A percentile compares a stretch with the other conserved stretches of the same genome.
These are phyloP conservation scores for Pichia cephalocereana DNA, from an alignment of 805 yeast genomes.

Conservation along the genomic window DNA sequence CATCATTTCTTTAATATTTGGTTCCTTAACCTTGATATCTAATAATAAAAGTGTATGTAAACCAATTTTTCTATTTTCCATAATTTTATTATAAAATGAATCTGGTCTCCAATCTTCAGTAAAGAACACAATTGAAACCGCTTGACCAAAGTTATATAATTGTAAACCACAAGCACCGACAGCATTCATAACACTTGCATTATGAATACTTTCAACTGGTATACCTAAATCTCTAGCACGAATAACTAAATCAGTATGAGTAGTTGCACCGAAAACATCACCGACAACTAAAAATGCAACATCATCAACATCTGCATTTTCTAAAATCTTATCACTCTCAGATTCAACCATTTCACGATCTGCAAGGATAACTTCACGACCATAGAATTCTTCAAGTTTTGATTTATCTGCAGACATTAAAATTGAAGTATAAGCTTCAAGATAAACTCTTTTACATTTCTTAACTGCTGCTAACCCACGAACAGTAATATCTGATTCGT, in stretches of 20 bases:
- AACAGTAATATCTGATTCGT: constrained; percentile 85
- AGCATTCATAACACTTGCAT: constrained; percentile 97
- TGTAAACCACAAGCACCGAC: constrained; percentile 98
- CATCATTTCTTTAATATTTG: constrained; percentile 88
- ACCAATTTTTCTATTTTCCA: constrained; percentile 87
- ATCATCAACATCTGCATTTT: constrained; percentile 68
- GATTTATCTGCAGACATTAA: constrained; percentile 83
- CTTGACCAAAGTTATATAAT: constrained; percentile 90
- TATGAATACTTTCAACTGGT: constrained; percentile 75
- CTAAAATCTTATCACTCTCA: constrained; percentile 76
- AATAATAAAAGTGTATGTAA: constrained; percentile 80
- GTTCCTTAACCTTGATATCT: constrained; percentile 95
- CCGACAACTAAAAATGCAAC: constrained; percentile 95
- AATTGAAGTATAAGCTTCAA: constrained; percentile 93
- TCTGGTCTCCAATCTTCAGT: constrained; percentile 96
- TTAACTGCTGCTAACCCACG: constrained; percentile 83
- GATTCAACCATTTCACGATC: constrained; percentile 92
- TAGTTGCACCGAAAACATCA: constrained; percentile 96
- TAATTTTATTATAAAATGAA: constrained; percentile 79
- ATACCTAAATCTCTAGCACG: constrained; percentile 83
- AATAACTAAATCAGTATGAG: constrained; percentile 89
- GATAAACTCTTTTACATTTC: constrained; percentile 79
- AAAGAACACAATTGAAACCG: constrained; percentile 93
- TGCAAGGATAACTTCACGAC: constrained; percentile 76
- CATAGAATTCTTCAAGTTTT: constrained; percentile 75